A percentile compares a stretch with the other conserved stretches of the same genome.
phyloP scores from a whole-genome alignment of 768 basidiomycete species.

The Calocybe indica region DNA sequence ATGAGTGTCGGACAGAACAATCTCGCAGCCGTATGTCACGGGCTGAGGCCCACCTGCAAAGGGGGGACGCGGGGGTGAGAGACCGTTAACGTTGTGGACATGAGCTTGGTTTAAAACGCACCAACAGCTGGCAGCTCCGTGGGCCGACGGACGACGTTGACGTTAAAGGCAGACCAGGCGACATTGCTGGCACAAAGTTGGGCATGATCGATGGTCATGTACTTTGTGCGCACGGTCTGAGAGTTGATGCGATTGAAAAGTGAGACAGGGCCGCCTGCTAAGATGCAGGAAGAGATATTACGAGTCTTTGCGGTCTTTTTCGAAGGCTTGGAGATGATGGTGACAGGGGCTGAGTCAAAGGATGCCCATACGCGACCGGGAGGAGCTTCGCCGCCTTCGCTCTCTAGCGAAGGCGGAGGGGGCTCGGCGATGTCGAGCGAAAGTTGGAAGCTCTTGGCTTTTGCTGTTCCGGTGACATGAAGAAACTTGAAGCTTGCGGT shows the following conservation, averaged over 20 bases:
- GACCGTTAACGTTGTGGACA: too few species aligned
- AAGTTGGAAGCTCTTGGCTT: slow-evolving; percentile 85
- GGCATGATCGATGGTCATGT: slow-evolving; percentile 87
- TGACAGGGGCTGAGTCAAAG: slow-evolving; percentile 88
- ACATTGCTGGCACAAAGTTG: slow-evolving; percentile 85
- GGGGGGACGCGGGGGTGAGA: slow-evolving; percentile 41
- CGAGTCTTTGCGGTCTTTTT: slow-evolving; percentile 97
- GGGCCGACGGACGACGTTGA: slow-evolving; percentile 78
- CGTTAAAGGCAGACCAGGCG: slow-evolving; percentile 91
- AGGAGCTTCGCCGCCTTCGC: slow-evolving; percentile 39
- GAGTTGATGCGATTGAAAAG: slow-evolving; percentile 96
- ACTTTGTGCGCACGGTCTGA: slow-evolving; percentile 95
- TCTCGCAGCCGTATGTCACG: slow-evolving; percentile 88
- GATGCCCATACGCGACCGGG: slow-evolving; percentile 81
- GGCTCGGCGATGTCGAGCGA: slow-evolving; percentile 83
- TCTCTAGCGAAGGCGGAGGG: slow-evolving; percentile 40
- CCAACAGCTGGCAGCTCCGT: slow-evolving; percentile 60
- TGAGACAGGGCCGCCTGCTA: slow-evolving; percentile 84
- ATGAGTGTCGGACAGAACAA: slow-evolving; percentile 77
- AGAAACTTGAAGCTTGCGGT: slow-evolving; percentile 88
- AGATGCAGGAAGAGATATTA: slow-evolving; percentile 85
- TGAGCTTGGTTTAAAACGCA: slow-evolving; percentile 31
- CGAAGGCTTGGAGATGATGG: slow-evolving; percentile 94
- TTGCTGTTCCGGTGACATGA: slow-evolving; percentile 83
- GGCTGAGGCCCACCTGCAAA: slow-evolving; percentile 63